Evolutionary conservation across 2,329 filamentous ascomycete genomes (phyloP).

Genomic region (Torrubiella hemipterigena): DNA sequence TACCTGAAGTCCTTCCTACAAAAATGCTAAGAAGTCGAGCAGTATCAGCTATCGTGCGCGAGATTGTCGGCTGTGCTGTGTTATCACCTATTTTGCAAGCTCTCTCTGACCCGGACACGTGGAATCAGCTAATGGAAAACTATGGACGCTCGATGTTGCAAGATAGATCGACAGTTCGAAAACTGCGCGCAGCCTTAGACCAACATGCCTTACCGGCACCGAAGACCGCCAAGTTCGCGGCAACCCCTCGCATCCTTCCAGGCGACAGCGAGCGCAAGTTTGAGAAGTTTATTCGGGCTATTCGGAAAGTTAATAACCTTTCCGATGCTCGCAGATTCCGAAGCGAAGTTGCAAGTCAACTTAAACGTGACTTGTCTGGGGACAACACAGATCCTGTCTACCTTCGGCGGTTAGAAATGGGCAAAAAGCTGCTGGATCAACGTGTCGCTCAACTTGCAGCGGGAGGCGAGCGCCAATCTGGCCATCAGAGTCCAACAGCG

Average conservation of each 20-base stretch:
- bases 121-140: conserved; percentile 93
- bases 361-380: conserved; percentile 70
- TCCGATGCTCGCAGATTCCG: conserved; percentile 88
- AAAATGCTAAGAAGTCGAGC: conserved; percentile 67
- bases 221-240: conserved; percentile 47
- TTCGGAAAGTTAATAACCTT: conserved; percentile 78
- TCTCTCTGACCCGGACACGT: conserved; percentile 85
- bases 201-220: conserved; percentile 81
- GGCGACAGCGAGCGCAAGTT: conserved; percentile 86
- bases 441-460: conserved; percentile 72
- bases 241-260: conserved; percentile 68
- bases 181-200: conserved; percentile 81
- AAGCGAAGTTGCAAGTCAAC: conserved; percentile 82
- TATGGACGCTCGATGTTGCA: conserved; percentile 79
- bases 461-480: conserved; percentile 39
- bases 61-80: conserved; percentile 89
- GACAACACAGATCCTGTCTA: conserved; percentile 79
- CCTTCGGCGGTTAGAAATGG: conserved; percentile 79
- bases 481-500: conserved; percentile 13
- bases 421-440: conserved; percentile 80
- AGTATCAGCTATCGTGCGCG: conserved; percentile 69
- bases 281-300: conserved; percentile 83
- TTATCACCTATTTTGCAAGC: conserved; percentile 69
- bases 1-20: conserved; percentile 64
- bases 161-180: conserved; percentile 88